phyloP scores from a whole-genome alignment of 208 protist species.

The Acanthamoeba triangularis region DNA sequence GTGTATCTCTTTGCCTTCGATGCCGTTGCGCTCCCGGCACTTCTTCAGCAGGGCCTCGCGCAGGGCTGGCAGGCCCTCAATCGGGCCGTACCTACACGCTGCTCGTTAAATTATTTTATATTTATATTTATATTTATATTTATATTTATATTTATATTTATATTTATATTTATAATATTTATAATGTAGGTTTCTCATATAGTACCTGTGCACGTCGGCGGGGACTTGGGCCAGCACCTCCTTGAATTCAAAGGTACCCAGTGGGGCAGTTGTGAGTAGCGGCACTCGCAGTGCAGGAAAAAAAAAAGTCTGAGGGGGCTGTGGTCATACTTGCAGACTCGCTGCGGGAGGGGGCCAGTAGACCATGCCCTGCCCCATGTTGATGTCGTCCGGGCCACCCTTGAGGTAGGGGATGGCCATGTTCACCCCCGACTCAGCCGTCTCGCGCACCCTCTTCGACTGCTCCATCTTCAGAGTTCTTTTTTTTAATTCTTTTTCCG shows the following conservation, averaged over 20 bases:
- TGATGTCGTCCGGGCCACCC: background rate
- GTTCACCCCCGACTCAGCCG: background rate
- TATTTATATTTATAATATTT: too few relatives aligned
- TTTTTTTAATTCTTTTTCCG: too few relatives aligned
- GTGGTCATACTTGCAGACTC: background rate
- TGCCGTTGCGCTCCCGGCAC: slow-evolving; percentile 48
- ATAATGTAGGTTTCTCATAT: too few relatives aligned
- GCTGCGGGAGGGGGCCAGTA: background rate
- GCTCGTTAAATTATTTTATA: too few relatives aligned
- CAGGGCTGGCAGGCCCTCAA: slow-evolving; percentile 32
- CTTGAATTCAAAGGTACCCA: background rate
- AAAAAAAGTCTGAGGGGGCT: background rate
- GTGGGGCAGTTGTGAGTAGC: background rate
- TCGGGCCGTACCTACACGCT: slow-evolving; percentile 57
- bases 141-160: background rate
- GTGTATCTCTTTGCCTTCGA: slow-evolving; percentile 27
- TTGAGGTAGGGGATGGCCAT: slow-evolving; percentile 4
- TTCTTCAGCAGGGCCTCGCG: slow-evolving; percentile 30
- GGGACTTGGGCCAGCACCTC: background rate
- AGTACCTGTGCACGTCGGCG: background rate
- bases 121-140: too few relatives aligned
- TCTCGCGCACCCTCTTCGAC: background rate
- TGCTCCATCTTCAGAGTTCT: background rate
- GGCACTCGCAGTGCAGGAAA: background rate
- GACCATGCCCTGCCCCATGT: slow-evolving; percentile 56